These are phyloP conservation scores for Trypanosoma congolense DNA, from an alignment of 208 protist genomes.

Conservation along the genomic window DNA sequence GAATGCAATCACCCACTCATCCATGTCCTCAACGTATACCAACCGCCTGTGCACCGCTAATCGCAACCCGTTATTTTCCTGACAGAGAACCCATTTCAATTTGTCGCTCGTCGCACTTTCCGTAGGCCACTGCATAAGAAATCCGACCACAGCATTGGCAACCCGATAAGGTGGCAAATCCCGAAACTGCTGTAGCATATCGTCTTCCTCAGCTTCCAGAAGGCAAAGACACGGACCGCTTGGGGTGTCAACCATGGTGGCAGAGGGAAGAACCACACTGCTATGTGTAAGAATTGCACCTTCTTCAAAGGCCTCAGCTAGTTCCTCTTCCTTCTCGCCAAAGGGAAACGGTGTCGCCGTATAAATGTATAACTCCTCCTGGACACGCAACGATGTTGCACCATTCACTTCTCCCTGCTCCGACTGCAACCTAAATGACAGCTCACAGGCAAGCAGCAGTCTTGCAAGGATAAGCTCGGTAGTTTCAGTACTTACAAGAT, in stretches of 20 bases:
- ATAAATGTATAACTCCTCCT: conserved; percentile 31
- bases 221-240: conserved; percentile 21
- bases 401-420: background rate
- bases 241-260: conserved; percentile 21
- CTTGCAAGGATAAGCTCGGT: conserved; percentile 15
- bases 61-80: background rate
- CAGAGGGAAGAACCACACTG: conserved; percentile 35
- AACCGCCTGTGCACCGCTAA: conserved; percentile 27
- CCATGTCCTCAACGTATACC: conserved; percentile 49
- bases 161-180: conserved; percentile 15
- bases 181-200: background rate
- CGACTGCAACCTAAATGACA: conserved; percentile 2
- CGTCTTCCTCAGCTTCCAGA: background rate
- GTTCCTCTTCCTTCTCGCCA: conserved; percentile 17
- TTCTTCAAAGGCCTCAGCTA: conserved; percentile 38
- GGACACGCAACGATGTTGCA: background rate
- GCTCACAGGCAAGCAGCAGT: conserved; percentile 17
- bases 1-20: conserved; percentile 38
- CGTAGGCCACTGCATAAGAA: conserved; percentile 44
- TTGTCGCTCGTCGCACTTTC: conserved; percentile 24
- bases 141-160: conserved; percentile 30
- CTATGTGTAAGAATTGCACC: conserved; percentile 34
- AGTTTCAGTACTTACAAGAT: conserved; percentile 11
- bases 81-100: conserved; percentile 25
- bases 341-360: conserved; percentile 49